Evolutionary conservation across 441 rosid genomes (phyloP).

Genomic region (Erodium texanum): DNA sequence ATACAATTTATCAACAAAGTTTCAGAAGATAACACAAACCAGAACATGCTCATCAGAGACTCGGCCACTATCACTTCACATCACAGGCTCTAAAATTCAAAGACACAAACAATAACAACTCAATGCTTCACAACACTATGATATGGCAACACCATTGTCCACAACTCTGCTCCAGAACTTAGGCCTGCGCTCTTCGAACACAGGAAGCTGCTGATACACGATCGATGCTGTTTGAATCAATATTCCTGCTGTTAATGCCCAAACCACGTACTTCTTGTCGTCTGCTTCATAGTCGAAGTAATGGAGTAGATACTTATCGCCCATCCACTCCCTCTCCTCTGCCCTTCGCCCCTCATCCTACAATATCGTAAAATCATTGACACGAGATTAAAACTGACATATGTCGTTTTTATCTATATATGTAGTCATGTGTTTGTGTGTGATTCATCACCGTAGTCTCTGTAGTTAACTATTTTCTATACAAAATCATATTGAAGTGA

Average conservation of each 20-base stretch:
- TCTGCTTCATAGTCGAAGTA: conserved; percentile 54
- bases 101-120: no score
- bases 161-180: conserved; percentile 45
- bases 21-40: no score
- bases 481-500: not conserved
- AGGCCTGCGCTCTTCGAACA: conserved; percentile 61
- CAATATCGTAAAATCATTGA: no score
- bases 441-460: no score
- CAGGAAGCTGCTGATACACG: conserved; percentile 55
- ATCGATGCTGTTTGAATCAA: conserved; percentile 84
- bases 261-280: conserved; percentile 49
- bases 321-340: conserved; percentile 84
- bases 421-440: no score
- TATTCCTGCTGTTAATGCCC: conserved; percentile 91
- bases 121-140: not conserved
- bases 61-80: no score
- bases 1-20: no score
- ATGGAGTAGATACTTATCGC: conserved; percentile 66
- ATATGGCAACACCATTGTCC: conserved; percentile 29
- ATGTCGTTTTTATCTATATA: no score
- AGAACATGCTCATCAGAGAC: no score
- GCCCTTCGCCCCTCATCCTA: conserved; percentile 72
- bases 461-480: not conserved
- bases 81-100: no score
- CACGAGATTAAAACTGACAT: no score